phyloP scores from a whole-genome alignment of 1,284 basidiomycete genomes.

The Pseudozyma sp. region DNA sequence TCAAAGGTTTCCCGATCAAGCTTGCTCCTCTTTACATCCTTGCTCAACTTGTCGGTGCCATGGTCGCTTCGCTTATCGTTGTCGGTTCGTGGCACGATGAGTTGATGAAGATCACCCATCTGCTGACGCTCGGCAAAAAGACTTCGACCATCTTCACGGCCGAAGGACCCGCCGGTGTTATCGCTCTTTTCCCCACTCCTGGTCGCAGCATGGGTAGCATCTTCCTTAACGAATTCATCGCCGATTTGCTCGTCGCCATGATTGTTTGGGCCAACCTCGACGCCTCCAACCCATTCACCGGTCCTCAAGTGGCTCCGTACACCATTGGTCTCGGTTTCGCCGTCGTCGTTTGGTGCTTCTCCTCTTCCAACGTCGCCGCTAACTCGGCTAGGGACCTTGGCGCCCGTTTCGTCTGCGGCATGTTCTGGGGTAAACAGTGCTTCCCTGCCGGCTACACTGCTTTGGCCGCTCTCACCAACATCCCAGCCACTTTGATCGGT shows the following conservation, averaged over 20 bases:
- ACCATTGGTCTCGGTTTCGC: conserved; percentile 58
- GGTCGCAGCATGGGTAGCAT: conserved; percentile 49
- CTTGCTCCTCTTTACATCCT: conserved; percentile 55
- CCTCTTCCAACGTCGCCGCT: conserved; percentile 48
- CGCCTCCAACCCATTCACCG: conserved; percentile 53
- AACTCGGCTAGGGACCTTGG: conserved; percentile 60
- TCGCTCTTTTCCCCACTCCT: conserved; percentile 56
- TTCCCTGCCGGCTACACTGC: conserved; percentile 58
- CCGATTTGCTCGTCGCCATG: conserved; percentile 50
- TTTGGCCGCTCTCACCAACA: conserved; percentile 57
- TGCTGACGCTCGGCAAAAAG: conserved; percentile 43
- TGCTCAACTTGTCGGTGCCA: conserved; percentile 54
- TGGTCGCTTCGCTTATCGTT: conserved; percentile 52
- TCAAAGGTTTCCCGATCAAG: conserved; percentile 60
- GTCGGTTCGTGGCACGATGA: conserved; percentile 50
- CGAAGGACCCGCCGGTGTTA: conserved; percentile 54
- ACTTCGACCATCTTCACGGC: conserved; percentile 47
- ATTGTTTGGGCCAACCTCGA: conserved; percentile 61
- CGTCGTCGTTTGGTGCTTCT: conserved; percentile 58
- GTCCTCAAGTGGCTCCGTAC: conserved; percentile 51
- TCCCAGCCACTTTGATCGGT: conserved; percentile 54
- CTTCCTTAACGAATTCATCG: conserved; percentile 61
- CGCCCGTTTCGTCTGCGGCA: conserved; percentile 52
- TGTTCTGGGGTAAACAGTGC: conserved; percentile 53
- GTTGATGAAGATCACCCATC: conserved; percentile 40